Evolutionary conservation across 495 filamentous ascomycete species (phyloP), one percentile per base, ranked within the genome.

Genomic region (Penicillium pancosmium): DNA sequence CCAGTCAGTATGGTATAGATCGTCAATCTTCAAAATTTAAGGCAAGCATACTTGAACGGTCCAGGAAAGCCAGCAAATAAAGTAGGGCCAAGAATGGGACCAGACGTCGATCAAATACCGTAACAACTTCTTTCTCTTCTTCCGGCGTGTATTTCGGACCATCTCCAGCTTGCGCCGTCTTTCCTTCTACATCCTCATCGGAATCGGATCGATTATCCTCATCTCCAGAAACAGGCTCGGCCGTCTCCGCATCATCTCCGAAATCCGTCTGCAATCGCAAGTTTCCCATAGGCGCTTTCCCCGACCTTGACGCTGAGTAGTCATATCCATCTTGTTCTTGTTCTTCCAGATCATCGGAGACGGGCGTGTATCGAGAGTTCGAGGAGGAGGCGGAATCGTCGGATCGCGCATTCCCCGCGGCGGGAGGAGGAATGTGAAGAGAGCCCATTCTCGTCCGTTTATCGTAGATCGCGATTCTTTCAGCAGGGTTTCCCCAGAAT

Each of bases 41-140:
- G 16, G 8, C 27, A 33, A 27, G 75, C 83, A 54, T 78, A 91
- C 88, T 91, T 4, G 87, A 91, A 62, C 90, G 80, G 68, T 93
- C 90, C 54, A 93, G 69, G 69, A 94, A 93, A 47, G 84, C 86
- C 35, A 97, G 78, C 77, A 93, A 80, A 68, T 96, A 97, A 21
- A 96, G 77, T 34, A 91, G 63, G 2, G 91, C 90, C 49, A 96
- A 76, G 68, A 95, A 95, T 5, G 90, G 69, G 16, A 96, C 91
- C 58, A 97, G 76, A 52, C 79, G 82, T 56, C 82, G 76, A 70
- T 97, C 92, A 61, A 96, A 85, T 64, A 85, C 89, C 65, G 77
- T 82, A 46, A 92, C 77, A 12, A 97, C 87, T 11, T 79, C 79
- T 36, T 70, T 73, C 67, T 96, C 92, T 67, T 96, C 91, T 35